Conservation (phyloP, 1,284 basidiomycete genomes). For the Cystobasidiaceae sp. region DNA sequence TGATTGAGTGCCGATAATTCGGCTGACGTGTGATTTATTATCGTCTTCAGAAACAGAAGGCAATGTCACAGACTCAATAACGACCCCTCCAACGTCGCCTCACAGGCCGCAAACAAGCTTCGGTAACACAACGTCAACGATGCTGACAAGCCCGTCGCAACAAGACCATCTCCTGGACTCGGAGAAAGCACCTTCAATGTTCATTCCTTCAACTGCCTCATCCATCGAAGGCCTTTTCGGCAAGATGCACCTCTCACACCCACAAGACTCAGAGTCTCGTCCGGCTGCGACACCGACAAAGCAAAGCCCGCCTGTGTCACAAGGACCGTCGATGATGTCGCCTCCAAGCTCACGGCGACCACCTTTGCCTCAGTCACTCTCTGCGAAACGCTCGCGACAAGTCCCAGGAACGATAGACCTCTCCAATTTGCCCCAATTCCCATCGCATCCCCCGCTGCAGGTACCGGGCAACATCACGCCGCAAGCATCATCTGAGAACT, state of each 20-base stretch:
- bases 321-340: neutral
- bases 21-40: neutral
- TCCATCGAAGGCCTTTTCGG: neutral
- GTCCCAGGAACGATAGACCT: conserved; percentile 20
- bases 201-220: neutral
- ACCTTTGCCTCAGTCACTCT: conserved; percentile 4
- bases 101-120: conserved; percentile 7
- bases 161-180: neutral
- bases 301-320: neutral
- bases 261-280: neutral
- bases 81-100: conserved; percentile 28
- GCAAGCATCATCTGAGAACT: neutral
- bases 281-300: neutral
- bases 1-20: neutral
- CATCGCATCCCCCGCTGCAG: neutral
- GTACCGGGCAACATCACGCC: neutral
- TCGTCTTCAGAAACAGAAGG: conserved; percentile 2
- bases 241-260: neutral
- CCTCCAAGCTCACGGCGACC: neutral
- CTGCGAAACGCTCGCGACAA: conserved; percentile 13
- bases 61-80: conserved; percentile 8
- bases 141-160: neutral
- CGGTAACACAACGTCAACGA: neutral
- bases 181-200: neutral
- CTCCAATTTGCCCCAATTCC: conserved; percentile 19